Conservation (phyloP, 495 filamentous ascomycete species). For the Neurospora hispaniola region DNA sequence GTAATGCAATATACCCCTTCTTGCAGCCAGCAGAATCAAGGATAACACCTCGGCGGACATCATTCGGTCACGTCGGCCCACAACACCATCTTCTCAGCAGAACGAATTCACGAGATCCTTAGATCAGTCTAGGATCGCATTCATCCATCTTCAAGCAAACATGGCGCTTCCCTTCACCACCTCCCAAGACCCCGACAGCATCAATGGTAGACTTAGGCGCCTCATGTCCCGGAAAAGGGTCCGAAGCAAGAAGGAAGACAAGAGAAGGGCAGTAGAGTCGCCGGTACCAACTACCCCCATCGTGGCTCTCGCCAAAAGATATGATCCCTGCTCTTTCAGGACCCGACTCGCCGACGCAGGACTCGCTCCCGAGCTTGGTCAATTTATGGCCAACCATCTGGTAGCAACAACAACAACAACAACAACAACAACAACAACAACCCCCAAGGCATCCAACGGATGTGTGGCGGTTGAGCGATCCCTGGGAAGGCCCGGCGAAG, state of each 20-base stretch:
- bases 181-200: background rate
- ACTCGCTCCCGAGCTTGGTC: background rate
- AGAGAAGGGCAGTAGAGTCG: background rate
- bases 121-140: background rate
- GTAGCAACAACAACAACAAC: background rate
- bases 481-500: background rate
- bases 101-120: background rate
- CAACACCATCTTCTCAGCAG: background rate
- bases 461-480: slow-evolving; percentile 13
- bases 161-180: background rate
- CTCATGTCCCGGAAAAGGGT: background rate
- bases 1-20: background rate
- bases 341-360: slow-evolving; percentile 7
- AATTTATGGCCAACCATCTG: background rate
- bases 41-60: background rate
- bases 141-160: background rate
- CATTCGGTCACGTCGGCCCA: background rate
- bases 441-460: slow-evolving; percentile 1
- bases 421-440: background rate
- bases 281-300: background rate
- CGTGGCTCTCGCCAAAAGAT: slow-evolving; percentile 1
- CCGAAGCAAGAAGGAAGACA: background rate
- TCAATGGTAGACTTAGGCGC: background rate
- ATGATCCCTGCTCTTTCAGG: slow-evolving; percentile 7
- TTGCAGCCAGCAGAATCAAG: background rate